Evolutionary conservation across 768 basidiomycete species (phyloP).

Genomic region (Floccularia luteovirens): DNA sequence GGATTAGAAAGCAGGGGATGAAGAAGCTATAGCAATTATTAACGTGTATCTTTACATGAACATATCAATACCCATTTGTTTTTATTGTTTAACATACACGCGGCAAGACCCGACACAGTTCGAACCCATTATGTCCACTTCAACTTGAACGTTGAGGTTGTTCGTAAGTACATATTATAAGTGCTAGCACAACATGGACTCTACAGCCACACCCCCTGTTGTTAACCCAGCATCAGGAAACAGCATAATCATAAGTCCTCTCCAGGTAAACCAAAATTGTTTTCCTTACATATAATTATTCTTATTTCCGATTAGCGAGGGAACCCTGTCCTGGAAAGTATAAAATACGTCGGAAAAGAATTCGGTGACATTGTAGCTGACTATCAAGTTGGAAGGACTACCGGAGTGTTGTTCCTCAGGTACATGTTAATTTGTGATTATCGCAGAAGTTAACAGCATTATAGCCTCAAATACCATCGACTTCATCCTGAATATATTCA

Average conservation of each 20-base stretch:
- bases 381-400: constrained; percentile 93
- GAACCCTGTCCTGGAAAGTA: constrained; percentile 83
- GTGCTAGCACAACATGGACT: constrained; percentile 9
- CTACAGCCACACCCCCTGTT: constrained; percentile 37
- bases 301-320: constrained; percentile 43
- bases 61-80: no score
- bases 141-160: no score
- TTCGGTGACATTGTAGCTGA: constrained; percentile 92
- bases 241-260: constrained; percentile 54
- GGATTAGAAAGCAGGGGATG: no score
- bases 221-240: constrained; percentile 60
- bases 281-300: neutral
- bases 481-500: constrained; percentile 98
- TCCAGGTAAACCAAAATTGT: constrained; percentile 47
- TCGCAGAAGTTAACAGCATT: neutral
- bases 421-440: constrained; percentile 15
- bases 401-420: constrained; percentile 91
- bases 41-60: no score
- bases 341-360: constrained; percentile 88
- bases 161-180: no score
- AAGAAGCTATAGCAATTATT: no score
- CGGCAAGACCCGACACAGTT: no score
- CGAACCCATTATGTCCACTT: no score
- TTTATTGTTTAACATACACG: no score
- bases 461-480: constrained; percentile 87